Conservation (phyloP, 768 basidiomycete genomes). For the Tulasnella sp. region DNA sequence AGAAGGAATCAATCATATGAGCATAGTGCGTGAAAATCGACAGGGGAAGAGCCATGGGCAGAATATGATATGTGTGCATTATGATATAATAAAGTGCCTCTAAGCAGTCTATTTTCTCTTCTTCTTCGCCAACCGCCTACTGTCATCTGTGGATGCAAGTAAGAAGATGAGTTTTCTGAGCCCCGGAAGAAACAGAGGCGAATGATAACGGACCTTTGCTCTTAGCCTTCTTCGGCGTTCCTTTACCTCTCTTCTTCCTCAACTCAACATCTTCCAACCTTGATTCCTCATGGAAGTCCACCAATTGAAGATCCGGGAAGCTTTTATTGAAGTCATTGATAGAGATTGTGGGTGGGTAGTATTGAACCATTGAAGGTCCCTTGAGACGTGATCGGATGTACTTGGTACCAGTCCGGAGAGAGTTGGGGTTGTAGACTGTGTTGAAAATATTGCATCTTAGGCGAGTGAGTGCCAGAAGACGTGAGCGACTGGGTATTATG, state of each 20-base stretch:
- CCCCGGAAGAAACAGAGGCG: neutral
- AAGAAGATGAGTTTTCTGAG: neutral
- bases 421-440: constrained; percentile 76
- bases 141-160: constrained; percentile 11
- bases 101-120: constrained; percentile 9
- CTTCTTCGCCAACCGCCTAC: constrained; percentile 13
- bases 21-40: too few species aligned
- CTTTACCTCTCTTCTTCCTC: constrained; percentile 64
- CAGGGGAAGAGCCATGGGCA: too few species aligned
- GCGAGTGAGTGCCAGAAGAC: constrained; percentile 46
- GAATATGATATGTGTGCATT: too few species aligned
- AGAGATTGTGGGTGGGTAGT: constrained; percentile 54
- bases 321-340: constrained; percentile 39
- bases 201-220: constrained; percentile 38
- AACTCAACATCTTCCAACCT: constrained; percentile 55
- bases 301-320: constrained; percentile 41
- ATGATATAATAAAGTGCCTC: too few species aligned
- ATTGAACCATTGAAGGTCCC: constrained; percentile 74
- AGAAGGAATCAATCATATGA: too few species aligned
- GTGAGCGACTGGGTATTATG: constrained; percentile 19
- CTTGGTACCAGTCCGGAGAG: constrained; percentile 77
- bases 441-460: constrained; percentile 68
- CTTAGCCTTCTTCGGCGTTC: constrained; percentile 70
- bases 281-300: constrained; percentile 54
- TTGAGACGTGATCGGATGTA: constrained; percentile 71